Evolutionary conservation across 1,139 yeast genomes (phyloP).

Genomic region (Saccharomyces pastorianus): DNA sequence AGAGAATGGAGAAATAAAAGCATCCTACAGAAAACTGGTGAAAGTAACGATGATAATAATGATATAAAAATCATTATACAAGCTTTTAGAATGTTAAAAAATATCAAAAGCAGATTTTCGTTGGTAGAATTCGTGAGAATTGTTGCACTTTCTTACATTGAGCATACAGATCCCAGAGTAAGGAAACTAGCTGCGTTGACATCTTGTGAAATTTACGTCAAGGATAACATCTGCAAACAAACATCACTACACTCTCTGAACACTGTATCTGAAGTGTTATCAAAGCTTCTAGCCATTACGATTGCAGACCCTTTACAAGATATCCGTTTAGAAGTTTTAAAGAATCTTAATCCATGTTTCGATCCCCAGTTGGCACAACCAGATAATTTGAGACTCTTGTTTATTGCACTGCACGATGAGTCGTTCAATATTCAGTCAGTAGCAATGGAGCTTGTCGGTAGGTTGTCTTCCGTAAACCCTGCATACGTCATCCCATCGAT

Average conservation of each 20-base stretch:
- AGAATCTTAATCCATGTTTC: constrained; percentile 62
- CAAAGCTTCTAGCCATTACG: constrained; percentile 69
- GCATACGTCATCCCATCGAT: constrained; percentile 92
- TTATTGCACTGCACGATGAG: constrained; percentile 90
- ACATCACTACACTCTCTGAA: constrained; percentile 76
- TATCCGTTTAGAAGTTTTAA: constrained; percentile 70
- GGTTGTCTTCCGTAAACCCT: constrained; percentile 80
- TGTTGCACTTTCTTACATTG: constrained; percentile 73
- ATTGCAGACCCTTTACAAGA: constrained; percentile 91
- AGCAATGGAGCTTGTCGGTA: constrained; percentile 74
- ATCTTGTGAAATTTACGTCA: constrained; percentile 67
- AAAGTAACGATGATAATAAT: constrained; percentile 28
- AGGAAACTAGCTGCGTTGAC: constrained; percentile 81
- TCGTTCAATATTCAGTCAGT: constrained; percentile 72
- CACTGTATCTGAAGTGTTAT: constrained; percentile 80
- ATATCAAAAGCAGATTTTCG: constrained; percentile 68
- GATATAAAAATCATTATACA: constrained; percentile 32
- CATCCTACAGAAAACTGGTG: constrained; percentile 51
- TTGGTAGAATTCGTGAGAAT: constrained; percentile 81
- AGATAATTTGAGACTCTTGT: constrained; percentile 72
- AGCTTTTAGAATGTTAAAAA: constrained; percentile 52
- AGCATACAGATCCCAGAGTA: constrained; percentile 70
- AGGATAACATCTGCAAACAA: constrained; percentile 80
- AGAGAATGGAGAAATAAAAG: constrained; percentile 68
- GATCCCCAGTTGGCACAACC: constrained; percentile 94